Evolutionary conservation across 148 eudicot species (phyloP).

Genomic region (Rhododendron simsii): DNA sequence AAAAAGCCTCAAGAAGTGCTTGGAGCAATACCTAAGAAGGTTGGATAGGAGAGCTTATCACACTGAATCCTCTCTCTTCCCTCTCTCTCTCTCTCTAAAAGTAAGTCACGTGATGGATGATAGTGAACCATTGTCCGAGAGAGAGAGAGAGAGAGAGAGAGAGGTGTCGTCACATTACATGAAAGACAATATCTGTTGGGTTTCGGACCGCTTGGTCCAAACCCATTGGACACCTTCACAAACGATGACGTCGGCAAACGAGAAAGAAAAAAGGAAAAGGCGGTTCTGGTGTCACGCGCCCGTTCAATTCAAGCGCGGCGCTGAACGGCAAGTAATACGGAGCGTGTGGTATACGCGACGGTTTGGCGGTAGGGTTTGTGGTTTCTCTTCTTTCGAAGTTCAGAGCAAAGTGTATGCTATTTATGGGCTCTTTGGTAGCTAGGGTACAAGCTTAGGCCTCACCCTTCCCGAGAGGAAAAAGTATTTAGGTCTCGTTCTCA

Average conservation of each 20-base stretch:
- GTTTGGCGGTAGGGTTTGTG: background rate
- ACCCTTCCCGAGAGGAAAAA: background rate
- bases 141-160: background rate
- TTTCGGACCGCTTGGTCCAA: conserved; percentile 10
- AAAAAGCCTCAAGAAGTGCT: too few species aligned
- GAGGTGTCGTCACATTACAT: background rate
- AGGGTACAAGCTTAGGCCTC: background rate
- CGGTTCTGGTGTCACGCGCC: background rate
- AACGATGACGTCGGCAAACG: background rate
- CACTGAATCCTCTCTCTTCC: background rate
- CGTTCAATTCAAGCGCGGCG: background rate
- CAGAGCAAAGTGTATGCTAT: background rate
- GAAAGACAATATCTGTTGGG: conserved; percentile 16
- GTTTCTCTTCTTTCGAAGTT: background rate
- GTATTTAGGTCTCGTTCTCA: too few species aligned
- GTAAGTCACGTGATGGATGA: conserved; percentile 17
- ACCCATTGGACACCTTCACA: background rate
- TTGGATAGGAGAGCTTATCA: background rate
- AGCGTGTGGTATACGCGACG: background rate
- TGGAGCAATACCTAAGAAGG: too few species aligned
- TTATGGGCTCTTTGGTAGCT: background rate
- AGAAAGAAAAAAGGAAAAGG: too few species aligned
- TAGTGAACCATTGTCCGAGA: background rate
- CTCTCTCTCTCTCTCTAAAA: conserved; percentile 6
- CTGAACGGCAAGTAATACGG: background rate